Conservation (phyloP, 2,329 filamentous ascomycete species). For the Pseudonectria buxi region DNA sequence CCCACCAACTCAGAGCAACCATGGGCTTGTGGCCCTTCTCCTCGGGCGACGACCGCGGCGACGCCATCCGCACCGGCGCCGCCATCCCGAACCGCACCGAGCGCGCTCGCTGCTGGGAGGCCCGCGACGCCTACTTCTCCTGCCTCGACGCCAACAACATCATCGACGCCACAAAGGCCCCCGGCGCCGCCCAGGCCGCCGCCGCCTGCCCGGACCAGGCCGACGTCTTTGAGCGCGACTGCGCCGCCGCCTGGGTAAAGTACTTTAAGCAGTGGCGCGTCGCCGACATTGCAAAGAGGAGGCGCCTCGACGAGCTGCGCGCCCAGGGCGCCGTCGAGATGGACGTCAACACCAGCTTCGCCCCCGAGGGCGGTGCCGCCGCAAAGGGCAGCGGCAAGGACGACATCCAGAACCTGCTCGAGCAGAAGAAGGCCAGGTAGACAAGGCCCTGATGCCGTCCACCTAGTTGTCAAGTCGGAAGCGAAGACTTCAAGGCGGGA, state of each 20-base stretch:
- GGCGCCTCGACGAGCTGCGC: conserved; percentile 68
- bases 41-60: conserved; percentile 37
- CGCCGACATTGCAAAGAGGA: conserved; percentile 80
- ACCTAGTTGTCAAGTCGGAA: too few species aligned
- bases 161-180: conserved; percentile 54
- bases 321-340: conserved; percentile 64
- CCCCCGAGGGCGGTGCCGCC: conserved; percentile 25
- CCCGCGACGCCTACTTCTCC: conserved; percentile 78
- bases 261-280: conserved; percentile 98
- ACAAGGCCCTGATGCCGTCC: too few species aligned
- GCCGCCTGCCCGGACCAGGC: conserved; percentile 35
- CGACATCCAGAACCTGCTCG: conserved; percentile 34
- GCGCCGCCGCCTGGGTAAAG: conserved; percentile 88
- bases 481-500: too few species aligned
- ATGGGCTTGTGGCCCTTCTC: conserved; percentile 47
- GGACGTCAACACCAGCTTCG: conserved; percentile 33
- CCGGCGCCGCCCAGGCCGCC: conserved; percentile 29
- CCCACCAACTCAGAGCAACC: conserved; percentile 7
- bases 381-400: conserved; percentile 27
- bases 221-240: conserved; percentile 70
- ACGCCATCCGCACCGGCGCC: conserved; percentile 48
- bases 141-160: conserved; percentile 81
- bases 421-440: conserved; percentile 27
- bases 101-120: conserved; percentile 80
- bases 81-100: conserved; percentile 80